Base-by-base conservation (phyloP, 75 land plant genomes). In the Ceratopteris richardii region DNA sequence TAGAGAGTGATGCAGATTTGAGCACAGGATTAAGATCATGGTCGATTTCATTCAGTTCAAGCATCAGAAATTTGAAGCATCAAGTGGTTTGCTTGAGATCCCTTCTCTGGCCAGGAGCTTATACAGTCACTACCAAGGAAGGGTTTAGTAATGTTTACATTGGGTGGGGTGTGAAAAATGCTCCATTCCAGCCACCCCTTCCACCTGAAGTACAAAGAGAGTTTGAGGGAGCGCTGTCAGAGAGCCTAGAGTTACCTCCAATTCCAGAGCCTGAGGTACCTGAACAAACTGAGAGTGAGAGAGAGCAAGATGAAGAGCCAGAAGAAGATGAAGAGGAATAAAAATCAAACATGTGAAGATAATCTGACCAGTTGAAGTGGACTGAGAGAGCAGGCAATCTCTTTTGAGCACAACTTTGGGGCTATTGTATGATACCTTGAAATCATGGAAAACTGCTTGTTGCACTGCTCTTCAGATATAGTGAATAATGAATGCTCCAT, bases 81-180 rank as follows among this genome's bases (percentile, higher is more conserved):
- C 63, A 66, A 42, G 71, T 73, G 12, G 59, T 73, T 26, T 65
- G 76, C 33, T 30, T 73, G 60, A 61, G 76, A 27, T 73, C 76
- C 0, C 58, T 48, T 12, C 56, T 61, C 0, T 73, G 76, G 76
- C 76, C 76, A 2, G 76, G 76, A 0, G 69, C 76, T 0, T 73
- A 44, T 39, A 44, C 72, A n/a, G 76, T 73, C 26, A 58, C 63
- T 41, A 73, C 76, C 16, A 73, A 73, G 31, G 55, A 73, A 0
- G 64, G 65, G 17, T 73, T 60, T 36, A 73, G 70, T 58, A 73
- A 66, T 47, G 54, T 73, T 21, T 73, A 73, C 22, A 61, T 73
- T 31, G 76, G 76, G n/a, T 73, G 70, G 50, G 76, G 63, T 11
- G 21, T 73, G 44, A 73, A 73, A 26, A 60, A 61, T 48, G 52